These are phyloP conservation scores for Cochliopodium minus DNA, from an alignment of 208 protist species.

Conservation along the genomic window DNA sequence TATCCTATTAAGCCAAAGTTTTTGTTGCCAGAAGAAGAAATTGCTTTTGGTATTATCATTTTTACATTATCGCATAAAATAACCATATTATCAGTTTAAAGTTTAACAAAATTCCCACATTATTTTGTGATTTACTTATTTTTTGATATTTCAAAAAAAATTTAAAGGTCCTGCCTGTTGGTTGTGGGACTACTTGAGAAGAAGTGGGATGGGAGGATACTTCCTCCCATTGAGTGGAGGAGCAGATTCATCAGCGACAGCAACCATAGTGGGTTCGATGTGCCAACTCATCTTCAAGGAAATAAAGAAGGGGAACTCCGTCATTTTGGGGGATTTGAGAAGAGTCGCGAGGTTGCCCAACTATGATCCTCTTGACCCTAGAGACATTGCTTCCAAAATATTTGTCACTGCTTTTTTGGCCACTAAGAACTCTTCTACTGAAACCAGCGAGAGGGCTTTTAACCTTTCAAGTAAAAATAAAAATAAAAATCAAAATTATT, in stretches of 20 bases:
- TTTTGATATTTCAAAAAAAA: background rate
- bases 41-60: too few relatives aligned
- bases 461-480: too few relatives aligned
- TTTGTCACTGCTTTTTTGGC: conserved; percentile 40
- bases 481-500: too few relatives aligned
- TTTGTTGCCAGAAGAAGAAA: conserved; percentile 24
- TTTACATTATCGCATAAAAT: too few relatives aligned
- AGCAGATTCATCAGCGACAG: conserved; percentile 34
- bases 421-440: conserved; percentile 25
- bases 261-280: conserved; percentile 41
- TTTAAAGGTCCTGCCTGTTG: conserved; percentile 45
- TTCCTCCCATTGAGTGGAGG: conserved; percentile 44
- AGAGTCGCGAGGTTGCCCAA: conserved; percentile 19
- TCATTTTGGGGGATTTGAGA: conserved; percentile 26
- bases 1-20: background rate
- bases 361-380: conserved; percentile 14
- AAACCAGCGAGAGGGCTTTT: conserved; percentile 27
- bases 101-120: too few relatives aligned
- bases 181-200: conserved; percentile 53
- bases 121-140: too few relatives aligned
- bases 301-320: conserved; percentile 5
- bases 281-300: conserved; percentile 36
- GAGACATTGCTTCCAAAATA: conserved; percentile 21
- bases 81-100: too few relatives aligned
- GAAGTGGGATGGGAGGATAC: conserved; percentile 31